Evolutionary conservation across 1,139 yeast genomes (phyloP), one percentile per base, ranked within the genome.

Genomic region (Diutina mesorugosa): DNA sequence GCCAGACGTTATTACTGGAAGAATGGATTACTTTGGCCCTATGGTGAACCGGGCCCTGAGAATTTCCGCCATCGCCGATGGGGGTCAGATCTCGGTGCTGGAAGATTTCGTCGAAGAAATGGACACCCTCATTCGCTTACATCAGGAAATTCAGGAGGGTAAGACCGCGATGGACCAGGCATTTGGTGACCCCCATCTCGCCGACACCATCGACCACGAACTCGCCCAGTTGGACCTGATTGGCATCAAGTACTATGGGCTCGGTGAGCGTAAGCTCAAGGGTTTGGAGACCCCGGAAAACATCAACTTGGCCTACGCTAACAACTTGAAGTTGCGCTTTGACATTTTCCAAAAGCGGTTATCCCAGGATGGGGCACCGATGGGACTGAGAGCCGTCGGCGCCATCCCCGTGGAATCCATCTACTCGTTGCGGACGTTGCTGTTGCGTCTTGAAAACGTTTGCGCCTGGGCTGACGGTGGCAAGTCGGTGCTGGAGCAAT

Each of bases 21-120:
- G 99, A 73, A 93, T 95, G 99, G 99, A 93, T 70, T 93, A 93
- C 69, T 87, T 93, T 65, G 99, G 99, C 0, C 99, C 99, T 0
- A 91, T 93, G 93, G 99, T 93, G 32, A 93, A 93, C 67, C 79
- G 97, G 58, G 90, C 99, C 0, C 87, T 98, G 0, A 79, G 99
- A 65, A 91, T 93, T 51, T 86, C 93, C 67, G 90, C 96, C 2
- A 87, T 89, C 55, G 99, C 99, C 0, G 97, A 90, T 68, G 99
- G 99, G 58, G 99, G 99, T n/a, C 97, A 93, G 69, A 89, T 91
- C 51, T 84, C 96, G 0, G 78, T 91, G 56, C 87, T 96, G 63
- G 79, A 85, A 2, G 97, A 91, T 67, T 89, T 90, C 64, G 73
- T 87, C 63, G 79, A 80, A 54, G 96, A 89, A 65, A 79, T 90